Evolutionary conservation across 805 yeast genomes (phyloP).

Genomic region (Kluyveromyces starmeri): DNA sequence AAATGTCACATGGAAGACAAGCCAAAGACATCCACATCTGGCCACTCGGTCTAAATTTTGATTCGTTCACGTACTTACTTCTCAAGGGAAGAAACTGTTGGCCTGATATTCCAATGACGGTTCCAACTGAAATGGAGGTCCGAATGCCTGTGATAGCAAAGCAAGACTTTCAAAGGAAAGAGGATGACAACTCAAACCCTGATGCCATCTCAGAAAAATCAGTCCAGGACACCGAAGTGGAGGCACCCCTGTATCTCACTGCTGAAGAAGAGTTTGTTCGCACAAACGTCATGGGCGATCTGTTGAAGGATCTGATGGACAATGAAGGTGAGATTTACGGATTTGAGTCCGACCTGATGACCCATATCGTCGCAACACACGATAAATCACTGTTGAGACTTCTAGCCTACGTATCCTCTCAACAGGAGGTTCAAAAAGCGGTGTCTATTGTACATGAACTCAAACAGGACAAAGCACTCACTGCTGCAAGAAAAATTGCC

Average conservation of each 20-base stretch:
- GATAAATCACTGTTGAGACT: conserved; percentile 74
- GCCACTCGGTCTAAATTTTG: conserved; percentile 77
- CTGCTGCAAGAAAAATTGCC: conserved; percentile 79
- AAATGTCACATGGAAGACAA: conserved; percentile 40
- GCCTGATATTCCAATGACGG: conserved; percentile 78
- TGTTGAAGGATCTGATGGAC: conserved; percentile 49
- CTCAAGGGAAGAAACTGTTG: conserved; percentile 56
- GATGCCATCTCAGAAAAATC: conserved; percentile 11
- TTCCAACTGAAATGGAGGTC: conserved; percentile 71
- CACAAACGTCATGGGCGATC: conserved; percentile 50
- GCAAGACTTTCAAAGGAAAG: conserved; percentile 22
- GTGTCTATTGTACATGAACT: conserved; percentile 59
- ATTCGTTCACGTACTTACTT: conserved; percentile 63
- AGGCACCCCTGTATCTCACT: conserved; percentile 22
- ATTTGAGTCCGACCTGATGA: conserved; percentile 44
- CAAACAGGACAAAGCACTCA: conserved; percentile 67
- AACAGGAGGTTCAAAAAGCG: conserved; percentile 56
- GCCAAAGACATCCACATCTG: conserved; percentile 56
- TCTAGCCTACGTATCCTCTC: conserved; percentile 66
- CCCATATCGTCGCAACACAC: conserved; percentile 44
- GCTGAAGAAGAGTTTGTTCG: conserved; percentile 62
- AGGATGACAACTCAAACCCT: conserved; percentile 7
- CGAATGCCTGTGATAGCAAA: conserved; percentile 48
- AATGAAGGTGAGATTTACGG: conserved; percentile 36
- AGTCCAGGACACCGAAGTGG: conserved; percentile 20